phyloP scores from a whole-genome alignment of 805 yeast genomes.

The Saturnispora besseyi region DNA sequence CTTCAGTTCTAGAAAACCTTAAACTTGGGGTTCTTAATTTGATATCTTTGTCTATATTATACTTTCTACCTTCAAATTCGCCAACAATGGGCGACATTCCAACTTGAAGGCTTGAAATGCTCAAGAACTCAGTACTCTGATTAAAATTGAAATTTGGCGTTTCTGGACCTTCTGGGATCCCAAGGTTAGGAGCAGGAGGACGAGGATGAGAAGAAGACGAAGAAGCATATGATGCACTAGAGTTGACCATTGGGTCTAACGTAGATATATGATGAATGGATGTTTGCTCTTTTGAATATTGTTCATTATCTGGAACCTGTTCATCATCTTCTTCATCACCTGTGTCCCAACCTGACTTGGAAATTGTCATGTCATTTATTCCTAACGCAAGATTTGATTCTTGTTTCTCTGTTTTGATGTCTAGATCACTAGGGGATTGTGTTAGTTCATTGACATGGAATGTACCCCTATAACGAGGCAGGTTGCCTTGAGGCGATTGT shows the following conservation, averaged over 20 bases:
- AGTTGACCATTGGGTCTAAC: constrained; percentile 3
- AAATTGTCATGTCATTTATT: not conserved
- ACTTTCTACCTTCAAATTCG: constrained; percentile 11
- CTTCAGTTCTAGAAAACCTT: not conserved
- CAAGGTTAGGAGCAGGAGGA: not conserved
- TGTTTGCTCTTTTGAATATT: not conserved
- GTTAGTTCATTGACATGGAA: constrained; percentile 23
- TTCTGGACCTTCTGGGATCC: not conserved
- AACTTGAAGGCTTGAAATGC: not conserved
- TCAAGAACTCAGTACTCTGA: constrained; percentile 1
- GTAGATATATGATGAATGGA: not conserved
- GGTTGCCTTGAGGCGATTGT: not conserved
- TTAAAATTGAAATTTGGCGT: constrained; percentile 2
- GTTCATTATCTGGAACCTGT: not conserved
- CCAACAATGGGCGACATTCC: constrained; percentile 13
- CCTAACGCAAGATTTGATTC: not conserved
- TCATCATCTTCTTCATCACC: constrained; percentile 5
- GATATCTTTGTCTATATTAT: constrained; percentile 7
- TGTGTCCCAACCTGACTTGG: constrained; percentile 12
- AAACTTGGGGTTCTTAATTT: constrained; percentile 2
- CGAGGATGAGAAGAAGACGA: not conserved
- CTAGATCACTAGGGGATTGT: not conserved
- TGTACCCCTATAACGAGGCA: constrained; percentile 25
- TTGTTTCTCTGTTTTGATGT: not conserved
- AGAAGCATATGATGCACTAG: not conserved